Base-by-base conservation (phyloP, 495 filamentous ascomycete species). In the Talaromyces liani region DNA sequence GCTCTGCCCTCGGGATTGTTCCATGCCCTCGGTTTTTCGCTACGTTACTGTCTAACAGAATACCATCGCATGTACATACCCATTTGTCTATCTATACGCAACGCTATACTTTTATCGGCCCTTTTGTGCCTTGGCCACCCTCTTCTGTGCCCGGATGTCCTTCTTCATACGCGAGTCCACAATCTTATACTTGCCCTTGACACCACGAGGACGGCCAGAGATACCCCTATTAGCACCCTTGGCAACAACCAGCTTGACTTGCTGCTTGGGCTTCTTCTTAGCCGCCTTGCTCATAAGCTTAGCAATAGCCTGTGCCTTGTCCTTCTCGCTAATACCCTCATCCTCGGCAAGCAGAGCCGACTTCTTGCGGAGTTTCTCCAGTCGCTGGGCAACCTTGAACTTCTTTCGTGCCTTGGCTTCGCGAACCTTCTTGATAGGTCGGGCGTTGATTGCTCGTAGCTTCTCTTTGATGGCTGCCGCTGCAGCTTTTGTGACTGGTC, bases 111-210 rank as follows among this genome's bases (percentile, higher is more conserved):
- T 54, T 63, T 25, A 63, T 7, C 54, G 76, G 58, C 70, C 72
- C 64, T 75, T 70, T 73, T 82, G 84, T 72, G 84, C 88, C 80
- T 90, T 90, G 53, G 85, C 85, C 63, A 85, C 68, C 70, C 94
- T 86, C 84, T 97, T 99, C 77, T 90, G 81, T 14, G 89, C 95
- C 71, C 94, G 84, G 60, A 93, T 85, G 82, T 99, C 94, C 88
- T 99, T 99, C 87, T 97, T 98, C 86, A 99, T 86, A 66, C 94
- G 84, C 18, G 89, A 79, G 80, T 99, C 94, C 65, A 99, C 94
- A 82, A 99, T 97, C 88, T 98, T 98, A 76, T 98, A 98, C 71
- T 89, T 88, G 41, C 94, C 94, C 84, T 98, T 98, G 58, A 97
- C 93, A 61, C 92, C 92, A 62, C 80, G 83, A 18, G 91, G 91